A percentile compares a stretch with the other conserved stretches of the same genome.
Evolutionary conservation across 1,284 basidiomycete genomes (phyloP).

Genomic region (Ustilago xerochloae): DNA sequence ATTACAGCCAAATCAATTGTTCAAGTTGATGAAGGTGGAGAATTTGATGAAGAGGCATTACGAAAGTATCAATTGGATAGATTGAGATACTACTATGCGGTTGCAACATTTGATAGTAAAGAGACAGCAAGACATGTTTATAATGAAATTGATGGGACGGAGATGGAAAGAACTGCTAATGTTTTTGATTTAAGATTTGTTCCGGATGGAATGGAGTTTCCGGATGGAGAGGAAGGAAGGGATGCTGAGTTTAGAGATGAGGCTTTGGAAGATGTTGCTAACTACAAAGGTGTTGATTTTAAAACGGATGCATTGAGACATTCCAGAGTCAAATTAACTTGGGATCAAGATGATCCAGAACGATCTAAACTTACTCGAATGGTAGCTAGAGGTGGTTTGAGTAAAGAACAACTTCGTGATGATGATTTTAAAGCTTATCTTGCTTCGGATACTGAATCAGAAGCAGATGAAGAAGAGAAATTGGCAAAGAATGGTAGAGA

Average conservation of each 20-base stretch:
- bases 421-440: constrained; percentile 67
- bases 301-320: constrained; percentile 95
- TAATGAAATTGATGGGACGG: constrained; percentile 89
- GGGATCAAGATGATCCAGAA: constrained; percentile 97
- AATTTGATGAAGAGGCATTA: constrained; percentile 82
- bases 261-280: constrained; percentile 75
- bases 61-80: constrained; percentile 93
- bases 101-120: constrained; percentile 86
- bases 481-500: constrained; percentile 35
- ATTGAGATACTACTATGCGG: constrained; percentile 94
- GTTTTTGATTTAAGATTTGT: constrained; percentile 82
- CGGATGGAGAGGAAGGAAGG: constrained; percentile 77
- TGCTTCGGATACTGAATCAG: constrained; percentile 60
- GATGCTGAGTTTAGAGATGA: constrained; percentile 77
- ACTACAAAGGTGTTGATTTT: constrained; percentile 87
- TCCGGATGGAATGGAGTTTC: constrained; percentile 85
- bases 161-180: constrained; percentile 96
- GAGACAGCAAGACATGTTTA: constrained; percentile 84
- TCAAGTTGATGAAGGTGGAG: constrained; percentile 66
- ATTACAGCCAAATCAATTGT: constrained; percentile 67
- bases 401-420: constrained; percentile 56
- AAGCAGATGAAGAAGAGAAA: constrained; percentile 42
- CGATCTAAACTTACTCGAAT: constrained; percentile 76
- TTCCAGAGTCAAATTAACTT: constrained; percentile 96
- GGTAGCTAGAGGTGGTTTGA: constrained; percentile 43